Evolutionary conservation across 2,329 filamentous ascomycete species (phyloP), one percentile per base, ranked within the genome.

Genomic region (Alternaria sp.): DNA sequence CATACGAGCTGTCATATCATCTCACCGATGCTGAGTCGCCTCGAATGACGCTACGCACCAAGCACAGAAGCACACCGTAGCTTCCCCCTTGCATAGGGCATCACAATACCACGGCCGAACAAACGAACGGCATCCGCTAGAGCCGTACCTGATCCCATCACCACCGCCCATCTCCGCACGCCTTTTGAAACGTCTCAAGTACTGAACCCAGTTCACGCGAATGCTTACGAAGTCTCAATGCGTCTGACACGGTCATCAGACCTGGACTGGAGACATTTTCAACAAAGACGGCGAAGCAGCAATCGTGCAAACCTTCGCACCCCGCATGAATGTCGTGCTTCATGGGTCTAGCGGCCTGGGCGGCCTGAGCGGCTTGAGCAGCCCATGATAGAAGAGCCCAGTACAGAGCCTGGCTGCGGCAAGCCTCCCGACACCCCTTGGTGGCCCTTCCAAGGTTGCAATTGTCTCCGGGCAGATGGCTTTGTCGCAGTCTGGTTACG

Each of bases 41-140:
- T 18, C 25, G 37, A 26, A 58, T 26, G 25, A 51, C n/a, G 33
- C 21, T 33, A 33, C 45, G 45, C 54, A 46, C 43, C n/a, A n/a
- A 6, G 25, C 25, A 26, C 46, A 25, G 25, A 28, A 49, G 25
- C 46, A 51, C 25, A 46, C 11, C 20, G 26, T 49, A 46, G 59
- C 59, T 61, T 30, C 26, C 46, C 59, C 55, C 59, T 61, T 61
- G 55, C 59, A 61, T 61, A 61, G n/a, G 23, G 26, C 28, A 28
- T 53, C 28, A 23, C 37, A 18, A 58, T 37, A 33, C 28, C 45
- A 33, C n/a, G 23, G 28, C 46, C 20, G 18, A 4, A 37, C 20
- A 28, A 11, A 30, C 30, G 20, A 46, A 33, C n/a, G 30, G 33
- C 30, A 28, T 18, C 53, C 37, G 23, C 33, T 55, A 10, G n/a